These are phyloP conservation scores for Monosporascus sp. DNA, from an alignment of 2,329 filamentous ascomycete genomes.

Conservation along the genomic window DNA sequence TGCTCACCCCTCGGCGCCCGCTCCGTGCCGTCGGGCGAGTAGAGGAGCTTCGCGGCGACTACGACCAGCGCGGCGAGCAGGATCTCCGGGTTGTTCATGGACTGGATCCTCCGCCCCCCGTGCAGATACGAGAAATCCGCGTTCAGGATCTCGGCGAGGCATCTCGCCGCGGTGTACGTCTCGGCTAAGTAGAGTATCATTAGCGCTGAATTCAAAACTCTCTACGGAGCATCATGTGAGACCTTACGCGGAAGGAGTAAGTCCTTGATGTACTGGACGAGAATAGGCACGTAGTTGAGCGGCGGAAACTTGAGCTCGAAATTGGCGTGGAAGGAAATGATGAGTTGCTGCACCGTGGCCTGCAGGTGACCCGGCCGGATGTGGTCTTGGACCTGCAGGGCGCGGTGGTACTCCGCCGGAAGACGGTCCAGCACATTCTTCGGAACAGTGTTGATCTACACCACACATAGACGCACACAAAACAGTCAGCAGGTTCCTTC, in stretches of 20 bases:
- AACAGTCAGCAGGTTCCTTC: background rate
- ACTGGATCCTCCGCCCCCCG: slow-evolving; percentile 36
- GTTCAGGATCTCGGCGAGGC: slow-evolving; percentile 45
- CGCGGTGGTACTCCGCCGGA: slow-evolving; percentile 53
- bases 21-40: slow-evolving; percentile 61
- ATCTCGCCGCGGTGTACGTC: slow-evolving; percentile 53
- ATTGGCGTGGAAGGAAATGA: slow-evolving; percentile 58
- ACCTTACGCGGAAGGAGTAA: slow-evolving; percentile 68
- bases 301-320: slow-evolving; percentile 68
- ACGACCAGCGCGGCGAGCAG: slow-evolving; percentile 67
- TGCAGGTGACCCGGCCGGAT: slow-evolving; percentile 58
- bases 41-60: slow-evolving; percentile 71
- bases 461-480: slow-evolving; percentile 2
- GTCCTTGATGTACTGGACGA: slow-evolving; percentile 65
- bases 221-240: too few species aligned
- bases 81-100: slow-evolving; percentile 66
- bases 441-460: slow-evolving; percentile 52
- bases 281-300: slow-evolving; percentile 62
- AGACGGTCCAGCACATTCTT: slow-evolving; percentile 61
- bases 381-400: slow-evolving; percentile 48
- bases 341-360: slow-evolving; percentile 53
- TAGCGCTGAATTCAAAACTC: background rate
- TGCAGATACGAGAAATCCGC: slow-evolving; percentile 56
- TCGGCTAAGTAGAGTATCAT: slow-evolving; percentile 49
- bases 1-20: slow-evolving; percentile 43